These are phyloP conservation scores for Moniliella sp. DNA, from an alignment of 1,284 basidiomycete genomes.

Conservation along the genomic window DNA sequence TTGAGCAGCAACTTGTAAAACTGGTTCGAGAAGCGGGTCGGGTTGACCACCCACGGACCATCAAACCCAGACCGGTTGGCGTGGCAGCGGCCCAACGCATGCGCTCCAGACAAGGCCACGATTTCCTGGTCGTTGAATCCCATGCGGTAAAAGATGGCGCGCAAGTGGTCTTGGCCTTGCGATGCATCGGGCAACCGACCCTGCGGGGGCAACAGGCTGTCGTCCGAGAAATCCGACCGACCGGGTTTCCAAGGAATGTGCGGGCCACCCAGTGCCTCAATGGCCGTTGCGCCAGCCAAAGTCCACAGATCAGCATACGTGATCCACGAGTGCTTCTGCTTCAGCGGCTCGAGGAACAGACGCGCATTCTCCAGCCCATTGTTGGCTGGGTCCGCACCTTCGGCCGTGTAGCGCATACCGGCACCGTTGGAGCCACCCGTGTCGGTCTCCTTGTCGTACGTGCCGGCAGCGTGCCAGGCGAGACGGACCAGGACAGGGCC, in stretches of 20 bases:
- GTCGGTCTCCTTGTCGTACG: slow-evolving; percentile 31
- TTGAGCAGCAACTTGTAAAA: slow-evolving; percentile 36
- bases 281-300: slow-evolving; percentile 38
- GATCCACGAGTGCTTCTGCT: slow-evolving; percentile 40
- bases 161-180: slow-evolving; percentile 37
- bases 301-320: slow-evolving; percentile 37
- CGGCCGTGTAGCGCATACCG: slow-evolving; percentile 35
- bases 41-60: slow-evolving; percentile 30
- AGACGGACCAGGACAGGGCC: slow-evolving; percentile 29
- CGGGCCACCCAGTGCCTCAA: slow-evolving; percentile 39
- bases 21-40: slow-evolving; percentile 27
- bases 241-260: slow-evolving; percentile 37
- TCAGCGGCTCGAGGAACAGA: slow-evolving; percentile 38
- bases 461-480: slow-evolving; percentile 27
- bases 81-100: slow-evolving; percentile 38
- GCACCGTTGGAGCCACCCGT: slow-evolving; percentile 40
- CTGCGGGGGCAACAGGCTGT: slow-evolving; percentile 33
- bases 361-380: slow-evolving; percentile 39
- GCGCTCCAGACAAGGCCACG: slow-evolving; percentile 41
- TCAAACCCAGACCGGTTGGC: slow-evolving; percentile 24
- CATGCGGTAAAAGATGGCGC: slow-evolving; percentile 40
- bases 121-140: slow-evolving; percentile 42
- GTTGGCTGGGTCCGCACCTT: slow-evolving; percentile 22
- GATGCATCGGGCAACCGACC: slow-evolving; percentile 39
- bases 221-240: slow-evolving; percentile 37